phyloP scores from a whole-genome alignment of 1,284 basidiomycete genomes.

The Pseudozyma sp. region DNA sequence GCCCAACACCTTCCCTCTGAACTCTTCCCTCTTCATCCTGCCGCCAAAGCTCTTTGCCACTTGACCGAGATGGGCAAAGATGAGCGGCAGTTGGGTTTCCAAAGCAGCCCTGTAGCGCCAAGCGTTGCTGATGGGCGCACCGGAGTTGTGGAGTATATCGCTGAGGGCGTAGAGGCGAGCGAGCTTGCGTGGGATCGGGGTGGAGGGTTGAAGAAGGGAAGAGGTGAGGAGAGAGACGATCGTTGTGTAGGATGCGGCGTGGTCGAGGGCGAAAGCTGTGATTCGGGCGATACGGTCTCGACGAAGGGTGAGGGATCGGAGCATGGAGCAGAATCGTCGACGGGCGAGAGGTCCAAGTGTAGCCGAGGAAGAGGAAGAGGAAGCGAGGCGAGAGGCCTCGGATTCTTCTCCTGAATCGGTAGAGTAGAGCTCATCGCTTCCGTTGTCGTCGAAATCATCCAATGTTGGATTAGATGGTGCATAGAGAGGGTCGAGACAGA shows the following conservation, averaged over 20 bases:
- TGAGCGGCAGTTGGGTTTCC: slow-evolving; percentile 36
- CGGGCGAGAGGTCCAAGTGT: slow-evolving; percentile 80
- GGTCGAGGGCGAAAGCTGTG: slow-evolving; percentile 94
- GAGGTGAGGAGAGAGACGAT: slow-evolving; percentile 47
- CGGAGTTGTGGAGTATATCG: slow-evolving; percentile 97
- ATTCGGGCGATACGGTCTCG: slow-evolving; percentile 90
- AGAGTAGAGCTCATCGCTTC: slow-evolving; percentile 76
- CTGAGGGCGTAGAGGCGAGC: slow-evolving; percentile 94
- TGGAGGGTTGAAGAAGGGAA: slow-evolving; percentile 76
- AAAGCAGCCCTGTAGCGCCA: slow-evolving; percentile 55
- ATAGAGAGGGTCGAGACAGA: slow-evolving; percentile 78
- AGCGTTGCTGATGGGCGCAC: slow-evolving; percentile 82
- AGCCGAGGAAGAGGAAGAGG: slow-evolving; percentile 78
- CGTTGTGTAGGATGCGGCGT: slow-evolving; percentile 80
- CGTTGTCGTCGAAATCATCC: slow-evolving; percentile 27
- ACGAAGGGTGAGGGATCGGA: slow-evolving; percentile 85
- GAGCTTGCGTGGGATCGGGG: slow-evolving; percentile 93
- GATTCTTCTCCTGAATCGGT: slow-evolving; percentile 95
- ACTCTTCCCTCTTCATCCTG: slow-evolving; percentile 57
- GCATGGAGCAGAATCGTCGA: slow-evolving; percentile 86
- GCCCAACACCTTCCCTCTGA: slow-evolving; percentile 82
- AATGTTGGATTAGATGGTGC: slow-evolving; percentile 39
- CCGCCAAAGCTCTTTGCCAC: slow-evolving; percentile 47
- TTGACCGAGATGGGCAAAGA: slow-evolving; percentile 60
- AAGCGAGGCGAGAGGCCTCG: slow-evolving; percentile 83